A percentile compares a stretch with the other conserved stretches of the same genome.
Evolutionary conservation across 257 asterid genomes (phyloP).

Genomic region (Gentiana macrophylla): DNA sequence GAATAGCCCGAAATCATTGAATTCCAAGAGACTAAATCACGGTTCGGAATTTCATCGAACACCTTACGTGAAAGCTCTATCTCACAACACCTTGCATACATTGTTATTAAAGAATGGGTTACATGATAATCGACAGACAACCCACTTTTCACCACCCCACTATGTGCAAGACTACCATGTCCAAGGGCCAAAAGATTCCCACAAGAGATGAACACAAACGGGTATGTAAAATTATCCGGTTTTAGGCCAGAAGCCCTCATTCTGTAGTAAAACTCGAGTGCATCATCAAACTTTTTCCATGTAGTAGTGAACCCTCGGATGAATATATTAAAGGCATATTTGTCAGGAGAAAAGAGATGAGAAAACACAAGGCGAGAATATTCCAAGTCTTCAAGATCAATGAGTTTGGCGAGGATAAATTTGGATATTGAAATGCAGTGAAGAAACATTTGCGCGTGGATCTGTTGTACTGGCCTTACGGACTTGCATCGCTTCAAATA

Average conservation of each 20-base stretch:
- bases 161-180: constrained; percentile 46
- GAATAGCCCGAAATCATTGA: constrained; percentile 78
- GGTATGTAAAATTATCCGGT: constrained; percentile 79
- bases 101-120: constrained; percentile 61
- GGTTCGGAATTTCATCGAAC: constrained; percentile 66
- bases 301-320: constrained; percentile 69
- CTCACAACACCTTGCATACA: constrained; percentile 55
- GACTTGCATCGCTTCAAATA: constrained; percentile 43
- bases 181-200: constrained; percentile 35
- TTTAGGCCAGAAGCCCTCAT: constrained; percentile 48
- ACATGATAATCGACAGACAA: constrained; percentile 58
- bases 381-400: constrained; percentile 44
- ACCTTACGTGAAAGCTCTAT: constrained; percentile 40
- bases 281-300: constrained; percentile 54
- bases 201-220: constrained; percentile 69
- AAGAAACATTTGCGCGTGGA: constrained; percentile 56
- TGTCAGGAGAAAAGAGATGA: constrained; percentile 40
- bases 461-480: constrained; percentile 40
- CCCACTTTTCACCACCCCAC: constrained; percentile 58
- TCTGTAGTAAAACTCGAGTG: constrained; percentile 34
- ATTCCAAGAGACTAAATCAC: constrained; percentile 83
- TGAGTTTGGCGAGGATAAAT: constrained; percentile 48
- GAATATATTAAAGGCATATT: constrained; percentile 67
- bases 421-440: constrained; percentile 58
- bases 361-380: constrained; percentile 45